These are phyloP conservation scores for Pyrenochaeta sp. DNA, from an alignment of 2,329 filamentous ascomycete species.

Conservation along the genomic window DNA sequence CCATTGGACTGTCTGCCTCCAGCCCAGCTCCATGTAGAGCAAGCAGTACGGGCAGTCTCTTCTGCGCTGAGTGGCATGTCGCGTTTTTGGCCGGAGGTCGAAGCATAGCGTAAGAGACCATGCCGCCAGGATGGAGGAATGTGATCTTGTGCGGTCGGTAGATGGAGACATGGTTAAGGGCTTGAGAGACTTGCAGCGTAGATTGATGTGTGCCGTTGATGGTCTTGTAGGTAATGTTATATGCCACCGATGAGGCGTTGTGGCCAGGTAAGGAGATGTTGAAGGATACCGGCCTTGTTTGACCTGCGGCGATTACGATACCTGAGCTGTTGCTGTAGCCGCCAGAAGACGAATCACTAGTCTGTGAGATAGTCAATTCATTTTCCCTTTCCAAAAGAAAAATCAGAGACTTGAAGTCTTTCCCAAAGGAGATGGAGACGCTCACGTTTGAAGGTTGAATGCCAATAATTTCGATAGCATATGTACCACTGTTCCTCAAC, in stretches of 20 bases:
- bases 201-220: conserved; percentile 15
- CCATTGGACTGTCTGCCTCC: conserved; percentile 59
- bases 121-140: conserved; percentile 62
- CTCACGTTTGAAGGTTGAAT: conserved; percentile 37
- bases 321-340: conserved; percentile 6
- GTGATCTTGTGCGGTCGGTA: conserved; percentile 62
- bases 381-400: conserved; percentile 18
- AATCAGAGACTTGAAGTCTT: conserved; percentile 15
- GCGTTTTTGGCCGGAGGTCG: conserved; percentile 60
- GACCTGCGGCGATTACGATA: conserved; percentile 46
- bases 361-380: conserved; percentile 23
- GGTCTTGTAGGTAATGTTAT: conserved; percentile 37
- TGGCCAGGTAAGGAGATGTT: conserved; percentile 34
- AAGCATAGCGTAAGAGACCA: conserved; percentile 66
- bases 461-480: conserved; percentile 46
- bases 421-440: conserved; percentile 11
- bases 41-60: conserved; percentile 58
- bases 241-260: conserved; percentile 36
- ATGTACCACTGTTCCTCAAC: conserved; percentile 56
- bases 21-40: conserved; percentile 66
- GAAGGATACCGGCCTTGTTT: conserved; percentile 54
- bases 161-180: conserved; percentile 34
- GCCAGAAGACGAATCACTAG: background rate
- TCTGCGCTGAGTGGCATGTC: conserved; percentile 28
- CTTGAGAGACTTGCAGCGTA: conserved; percentile 35